Evolutionary conservation across 177 flowering plant species (phyloP).

Genomic region (Tripterygium wilfordii): DNA sequence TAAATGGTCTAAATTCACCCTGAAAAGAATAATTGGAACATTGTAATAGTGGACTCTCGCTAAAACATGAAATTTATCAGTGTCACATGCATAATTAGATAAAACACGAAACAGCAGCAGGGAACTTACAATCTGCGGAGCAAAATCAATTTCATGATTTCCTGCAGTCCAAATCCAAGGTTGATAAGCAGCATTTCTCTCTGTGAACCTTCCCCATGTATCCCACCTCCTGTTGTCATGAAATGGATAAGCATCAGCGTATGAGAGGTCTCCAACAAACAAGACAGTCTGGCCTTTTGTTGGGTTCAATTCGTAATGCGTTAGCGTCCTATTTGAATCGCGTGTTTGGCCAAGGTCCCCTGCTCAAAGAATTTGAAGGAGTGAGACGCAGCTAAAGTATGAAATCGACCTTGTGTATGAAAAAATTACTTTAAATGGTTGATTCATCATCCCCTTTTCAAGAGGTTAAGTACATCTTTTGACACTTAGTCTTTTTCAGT

Average conservation of each 20-base stretch:
- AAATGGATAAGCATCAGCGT: constrained; percentile 61
- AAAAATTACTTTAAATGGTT: too few species aligned
- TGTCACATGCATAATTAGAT: background rate
- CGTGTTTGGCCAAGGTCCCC: constrained; percentile 85
- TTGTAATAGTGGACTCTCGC: background rate
- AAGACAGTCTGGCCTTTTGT: constrained; percentile 56
- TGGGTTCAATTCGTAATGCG: constrained; percentile 61
- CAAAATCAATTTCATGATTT: constrained; percentile 74
- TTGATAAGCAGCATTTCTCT: constrained; percentile 74
- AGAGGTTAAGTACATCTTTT: too few species aligned
- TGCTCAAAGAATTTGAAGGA: constrained; percentile 16
- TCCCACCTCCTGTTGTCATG: constrained; percentile 79
- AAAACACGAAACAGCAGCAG: background rate
- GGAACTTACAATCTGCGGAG: constrained; percentile 48
- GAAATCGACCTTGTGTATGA: too few species aligned
- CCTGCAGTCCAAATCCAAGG: constrained; percentile 93
- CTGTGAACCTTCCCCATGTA: constrained; percentile 73
- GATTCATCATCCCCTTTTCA: too few species aligned
- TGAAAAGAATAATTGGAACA: constrained; percentile 18
- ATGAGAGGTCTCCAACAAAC: constrained; percentile 77
- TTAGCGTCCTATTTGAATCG: constrained; percentile 62
- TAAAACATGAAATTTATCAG: background rate
- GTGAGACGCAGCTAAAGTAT: too few species aligned
- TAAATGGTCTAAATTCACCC: constrained; percentile 75
- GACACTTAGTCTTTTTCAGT: too few species aligned